Base-by-base conservation (phyloP, 176 grass and related monocot species). In the Tuctoria greenei region DNA sequence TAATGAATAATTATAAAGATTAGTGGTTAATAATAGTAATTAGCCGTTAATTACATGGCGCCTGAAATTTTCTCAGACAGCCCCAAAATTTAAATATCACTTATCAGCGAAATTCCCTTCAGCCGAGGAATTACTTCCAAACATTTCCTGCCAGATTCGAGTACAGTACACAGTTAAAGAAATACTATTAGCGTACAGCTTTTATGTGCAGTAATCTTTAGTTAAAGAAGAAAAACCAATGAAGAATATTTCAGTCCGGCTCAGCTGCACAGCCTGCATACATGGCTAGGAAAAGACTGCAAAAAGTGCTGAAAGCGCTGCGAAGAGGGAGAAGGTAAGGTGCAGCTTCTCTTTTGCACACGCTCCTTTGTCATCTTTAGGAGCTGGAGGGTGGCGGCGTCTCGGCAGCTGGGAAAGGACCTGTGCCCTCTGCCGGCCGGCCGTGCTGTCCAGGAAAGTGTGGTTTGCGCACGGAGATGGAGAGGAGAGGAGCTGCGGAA, bases 331-430 rank as follows among this genome's bases (percentile, higher is more conserved):
- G 55, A 12, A 23, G 61, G 84, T 71, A 85, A 86, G 64, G 64
- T 61, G 85, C 85, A 39, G 61, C 51, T 54, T 59, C 79, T 66
- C 85, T 87, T 87, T 83, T 54, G 80, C 69, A 87, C 80, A 73
- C 61, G 80, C 59, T 83, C 69, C 82, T 79, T 87, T 50, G 67
- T 60, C 43, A 41, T 87, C 85, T 87, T 87, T 87, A 68, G 8
- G 31, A 21, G 55, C 0, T 7, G 79, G 65, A 61, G 16, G 60
- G 43, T 51, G 73, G 68, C 43, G 79, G 61, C 61, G 20, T 50
- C 74, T 87, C 42, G 79, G 79, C 43, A n/a, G 64, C 62, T 34
- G 86, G 54, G 62, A 78, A 61, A 61, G 61, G 67, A 27, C 41
- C 55, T 60, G 79, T 43, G 38, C 24, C 66, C 84, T 25, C 84